These are phyloP conservation scores for Starmera stellimalicola DNA, from an alignment of 1,139 yeast genomes.

Conservation along the genomic window DNA sequence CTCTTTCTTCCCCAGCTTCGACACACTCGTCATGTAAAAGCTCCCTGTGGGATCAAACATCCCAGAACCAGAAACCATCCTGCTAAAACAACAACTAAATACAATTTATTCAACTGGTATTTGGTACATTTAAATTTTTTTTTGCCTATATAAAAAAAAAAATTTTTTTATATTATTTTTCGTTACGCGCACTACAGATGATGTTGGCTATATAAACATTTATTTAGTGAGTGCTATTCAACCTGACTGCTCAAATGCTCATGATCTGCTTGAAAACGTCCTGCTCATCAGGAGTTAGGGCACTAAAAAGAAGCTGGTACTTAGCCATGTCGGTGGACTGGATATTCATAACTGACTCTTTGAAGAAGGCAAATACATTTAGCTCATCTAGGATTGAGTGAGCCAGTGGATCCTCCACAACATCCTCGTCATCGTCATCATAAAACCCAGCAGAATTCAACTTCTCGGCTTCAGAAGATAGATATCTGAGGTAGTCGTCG, in stretches of 20 bases:
- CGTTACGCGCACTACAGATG: too few relatives aligned
- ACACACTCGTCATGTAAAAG: conserved; percentile 2
- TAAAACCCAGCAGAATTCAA: conserved; percentile 29
- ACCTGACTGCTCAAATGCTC: neutral
- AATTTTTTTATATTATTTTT: too few relatives aligned
- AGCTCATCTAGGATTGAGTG: conserved; percentile 70
- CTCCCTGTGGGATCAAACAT: conserved; percentile 3
- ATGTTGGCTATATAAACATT: too few relatives aligned
- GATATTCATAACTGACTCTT: conserved; percentile 24
- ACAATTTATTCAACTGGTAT: too few relatives aligned
- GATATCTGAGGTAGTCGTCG: conserved; percentile 34
- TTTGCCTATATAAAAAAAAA: neutral
- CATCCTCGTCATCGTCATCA: conserved; percentile 40
- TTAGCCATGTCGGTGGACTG: conserved; percentile 26
- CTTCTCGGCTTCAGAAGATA: conserved; percentile 34
- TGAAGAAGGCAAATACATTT: conserved; percentile 49
- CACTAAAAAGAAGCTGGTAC: conserved; percentile 24
- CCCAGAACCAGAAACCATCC: conserved; percentile 1
- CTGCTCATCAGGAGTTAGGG: conserved; percentile 26
- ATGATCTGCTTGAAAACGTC: conserved; percentile 20
- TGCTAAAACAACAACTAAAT: too few relatives aligned
- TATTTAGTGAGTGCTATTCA: neutral
- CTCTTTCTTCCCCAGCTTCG: conserved; percentile 11
- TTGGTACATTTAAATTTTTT: too few relatives aligned
- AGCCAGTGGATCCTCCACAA: conserved; percentile 74